A percentile compares a stretch with the other conserved stretches of the same genome.
These are phyloP conservation scores for Chenopodium album DNA, from an alignment of 148 eudicot genomes.

Conservation along the genomic window DNA sequence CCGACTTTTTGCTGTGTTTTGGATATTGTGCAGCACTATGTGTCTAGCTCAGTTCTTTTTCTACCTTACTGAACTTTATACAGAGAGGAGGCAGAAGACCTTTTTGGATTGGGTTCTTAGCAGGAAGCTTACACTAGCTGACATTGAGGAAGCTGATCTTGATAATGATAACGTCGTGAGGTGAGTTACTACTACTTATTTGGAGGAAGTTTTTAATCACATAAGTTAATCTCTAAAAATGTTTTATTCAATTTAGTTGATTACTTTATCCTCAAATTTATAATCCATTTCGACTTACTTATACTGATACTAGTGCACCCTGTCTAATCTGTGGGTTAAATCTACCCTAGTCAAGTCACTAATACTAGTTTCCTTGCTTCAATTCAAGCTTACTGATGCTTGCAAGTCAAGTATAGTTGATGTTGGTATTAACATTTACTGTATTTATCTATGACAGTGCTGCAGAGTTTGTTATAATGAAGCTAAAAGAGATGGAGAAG, in stretches of 20 bases:
- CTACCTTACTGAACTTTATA: constrained; percentile 59
- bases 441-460: constrained; percentile 37
- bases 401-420: background rate
- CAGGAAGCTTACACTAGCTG: constrained; percentile 49
- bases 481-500: constrained; percentile 82
- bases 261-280: background rate
- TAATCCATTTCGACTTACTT: too few species aligned
- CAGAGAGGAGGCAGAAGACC: constrained; percentile 48
- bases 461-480: constrained; percentile 64
- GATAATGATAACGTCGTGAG: constrained; percentile 66
- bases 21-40: constrained; percentile 70
- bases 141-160: constrained; percentile 75
- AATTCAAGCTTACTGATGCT: background rate
- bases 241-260: background rate
- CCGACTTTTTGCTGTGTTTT: constrained; percentile 64
- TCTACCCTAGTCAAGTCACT: background rate
- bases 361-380: background rate
- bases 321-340: background rate
- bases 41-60: constrained; percentile 74
- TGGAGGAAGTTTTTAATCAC: background rate
- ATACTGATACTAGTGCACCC: too few species aligned
- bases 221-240: too few species aligned
- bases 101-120: constrained; percentile 55
- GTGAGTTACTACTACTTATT: constrained; percentile 23
- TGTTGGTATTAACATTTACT: background rate